A percentile compares a stretch with the other conserved stretches of the same genome.
Evolutionary conservation across 225 moss, liverwort and hornwort species (phyloP).

Genomic region (Ulota crispa): DNA sequence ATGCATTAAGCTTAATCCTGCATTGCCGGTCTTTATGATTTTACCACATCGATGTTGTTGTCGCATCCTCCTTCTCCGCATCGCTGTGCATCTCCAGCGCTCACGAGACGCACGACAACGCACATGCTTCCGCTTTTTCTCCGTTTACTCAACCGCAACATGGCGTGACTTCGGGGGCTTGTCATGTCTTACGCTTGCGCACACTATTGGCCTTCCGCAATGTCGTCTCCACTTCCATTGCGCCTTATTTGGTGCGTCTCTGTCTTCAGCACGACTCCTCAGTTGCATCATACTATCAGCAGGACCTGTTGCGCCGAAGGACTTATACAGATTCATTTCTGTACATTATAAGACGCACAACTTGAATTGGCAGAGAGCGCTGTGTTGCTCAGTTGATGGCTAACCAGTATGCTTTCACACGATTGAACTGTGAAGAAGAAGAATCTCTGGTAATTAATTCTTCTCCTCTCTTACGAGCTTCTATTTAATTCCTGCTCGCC

Average conservation of each 20-base stretch:
- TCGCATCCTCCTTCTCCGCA: neutral
- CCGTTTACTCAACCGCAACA: neutral
- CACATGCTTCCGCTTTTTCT: too few species aligned
- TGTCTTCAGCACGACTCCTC: too few species aligned
- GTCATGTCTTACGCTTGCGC: neutral
- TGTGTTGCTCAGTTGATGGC: conserved; percentile 15
- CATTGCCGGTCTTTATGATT: neutral
- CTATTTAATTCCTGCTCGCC: neutral
- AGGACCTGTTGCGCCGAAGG: neutral
- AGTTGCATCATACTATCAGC: neutral
- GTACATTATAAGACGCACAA: neutral
- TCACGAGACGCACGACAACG: neutral
- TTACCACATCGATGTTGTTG: neutral
- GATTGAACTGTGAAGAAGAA: conserved; percentile 17
- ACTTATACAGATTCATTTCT: neutral
- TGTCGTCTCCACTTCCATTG: neutral
- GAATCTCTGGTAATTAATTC: conserved; percentile 1
- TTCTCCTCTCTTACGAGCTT: neutral
- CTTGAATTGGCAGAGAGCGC: neutral
- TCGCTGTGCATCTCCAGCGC: neutral
- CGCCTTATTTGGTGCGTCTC: neutral
- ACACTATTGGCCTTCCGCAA: neutral
- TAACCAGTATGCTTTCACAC: conserved; percentile 17
- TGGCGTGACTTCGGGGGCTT: neutral
- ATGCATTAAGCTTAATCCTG: too few species aligned